Evolutionary conservation across 495 filamentous ascomycete genomes (phyloP), one percentile per base, ranked within the genome.

Genomic region (Jackrogersella multiformis): DNA sequence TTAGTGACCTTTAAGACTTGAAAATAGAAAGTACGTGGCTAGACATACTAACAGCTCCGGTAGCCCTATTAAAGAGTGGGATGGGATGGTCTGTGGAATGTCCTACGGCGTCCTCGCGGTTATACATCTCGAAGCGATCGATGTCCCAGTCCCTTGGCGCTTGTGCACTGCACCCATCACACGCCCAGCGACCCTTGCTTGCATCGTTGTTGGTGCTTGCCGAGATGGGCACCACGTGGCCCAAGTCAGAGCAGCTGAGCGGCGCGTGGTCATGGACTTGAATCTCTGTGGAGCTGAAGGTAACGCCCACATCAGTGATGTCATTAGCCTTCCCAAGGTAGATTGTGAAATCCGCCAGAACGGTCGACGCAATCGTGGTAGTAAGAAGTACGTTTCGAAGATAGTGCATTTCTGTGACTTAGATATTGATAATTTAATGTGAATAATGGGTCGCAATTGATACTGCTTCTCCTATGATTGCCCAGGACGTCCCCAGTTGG

Each of bases 41-140:
- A 6, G 20, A 66, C 67, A 9, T 70, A 70, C 67, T 70, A 7
- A 70, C 67, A 24, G 67, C 67, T 2, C 67, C 67, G 0, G 67
- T 70, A 0, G 67, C 62, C 45, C 20, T 42, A 20, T 66, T 41
- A 23, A 70, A 70, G 15, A 70, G 16, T 5, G 67, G 67, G 24
- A 58, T 26, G 13, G 67, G 67, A 30, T 65, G 52, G 10, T 61
- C 57, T 1, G 61, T 65, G n/a, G 56, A 39, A 26, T 53, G 61
- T 0, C 56, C 67, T 6, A 70, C 53, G 10, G 67, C 67, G 30
- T 70, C 45, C 3, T 66, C 30, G 16, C 42, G 18, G 46, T 70
- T 64, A 18, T 64, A 64, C 60, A 69, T 69, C 41, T 64, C 60
- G 39, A 70, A 61, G 23, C 67, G 67, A 5, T 26, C 32, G 46